Conservation (phyloP, 2,329 filamentous ascomycete species). For the Fusarium subglutinans region DNA sequence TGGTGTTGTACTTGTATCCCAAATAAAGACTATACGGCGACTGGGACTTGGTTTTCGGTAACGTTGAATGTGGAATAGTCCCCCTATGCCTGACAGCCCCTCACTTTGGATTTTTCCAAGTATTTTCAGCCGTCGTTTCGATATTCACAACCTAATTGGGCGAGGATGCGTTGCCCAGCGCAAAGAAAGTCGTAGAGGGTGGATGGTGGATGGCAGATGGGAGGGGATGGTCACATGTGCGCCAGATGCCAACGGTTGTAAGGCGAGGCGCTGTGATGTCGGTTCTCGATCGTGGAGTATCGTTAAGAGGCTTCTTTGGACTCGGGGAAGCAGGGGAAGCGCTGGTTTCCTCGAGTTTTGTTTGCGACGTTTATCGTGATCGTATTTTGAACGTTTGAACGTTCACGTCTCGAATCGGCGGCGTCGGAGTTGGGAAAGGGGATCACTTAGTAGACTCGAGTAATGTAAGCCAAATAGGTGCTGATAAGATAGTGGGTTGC, state of each 20-base stretch:
- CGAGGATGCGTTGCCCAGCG: slow-evolving; percentile 28
- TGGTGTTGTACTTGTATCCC: slow-evolving; percentile 51
- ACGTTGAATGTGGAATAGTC: slow-evolving; percentile 38
- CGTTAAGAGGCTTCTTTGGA: neutral
- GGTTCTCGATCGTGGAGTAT: slow-evolving; percentile 24
- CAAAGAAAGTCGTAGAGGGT: slow-evolving; percentile 38
- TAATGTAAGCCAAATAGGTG: slow-evolving; percentile 38
- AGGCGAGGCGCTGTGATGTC: slow-evolving; percentile 35
- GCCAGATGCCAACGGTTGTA: slow-evolving; percentile 31
- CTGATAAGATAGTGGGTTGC: slow-evolving; percentile 40
- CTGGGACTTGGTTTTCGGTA: slow-evolving; percentile 26
- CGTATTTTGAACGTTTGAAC: slow-evolving; percentile 26
- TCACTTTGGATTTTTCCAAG: slow-evolving; percentile 34
- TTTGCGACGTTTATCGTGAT: slow-evolving; percentile 26
- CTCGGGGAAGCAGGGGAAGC: neutral
- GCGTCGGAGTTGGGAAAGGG: slow-evolving; percentile 42
- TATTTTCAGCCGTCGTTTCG: slow-evolving; percentile 16
- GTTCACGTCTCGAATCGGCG: slow-evolving; percentile 35
- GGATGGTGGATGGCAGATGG: slow-evolving; percentile 28
- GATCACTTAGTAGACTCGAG: slow-evolving; percentile 32
- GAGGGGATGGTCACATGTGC: slow-evolving; percentile 43
- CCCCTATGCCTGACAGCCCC: slow-evolving; percentile 35
- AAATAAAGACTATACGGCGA: slow-evolving; percentile 25
- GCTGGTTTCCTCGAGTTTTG: neutral
- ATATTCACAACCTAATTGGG: slow-evolving; percentile 40